Base-by-base conservation (phyloP, 2,329 filamentous ascomycete species). In the Ustilaginoidea virens region DNA sequence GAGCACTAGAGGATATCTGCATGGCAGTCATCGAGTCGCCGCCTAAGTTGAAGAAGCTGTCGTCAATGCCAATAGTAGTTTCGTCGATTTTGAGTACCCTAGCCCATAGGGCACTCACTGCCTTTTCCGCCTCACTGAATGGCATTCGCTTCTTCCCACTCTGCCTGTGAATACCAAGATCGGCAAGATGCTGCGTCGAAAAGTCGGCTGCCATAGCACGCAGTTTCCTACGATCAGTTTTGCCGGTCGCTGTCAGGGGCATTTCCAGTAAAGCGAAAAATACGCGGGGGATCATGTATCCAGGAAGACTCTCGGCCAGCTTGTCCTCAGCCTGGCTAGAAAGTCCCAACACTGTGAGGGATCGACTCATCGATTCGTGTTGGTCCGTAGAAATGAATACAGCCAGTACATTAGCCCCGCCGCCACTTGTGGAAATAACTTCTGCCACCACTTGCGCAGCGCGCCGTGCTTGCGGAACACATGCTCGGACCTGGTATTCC, bases 11-110 rank as follows among this genome's bases (percentile, higher is more conserved):
- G 3, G 38, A 36, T 43, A 36, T 55, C 29, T 52, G 56, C 55
- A 66, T 67, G 2, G 60, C 59, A 2, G 47, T 32, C 4, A 63
- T 48, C 0, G 60, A 63, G 36, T 63, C 58, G 15, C 61, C 61
- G 8, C 61, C 61, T 0, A 62, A 43, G 1, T 47, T 48, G 44
- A 64, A 60, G 40, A 65, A 64, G 38, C 55, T 60, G 33, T 60
- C 52, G 8, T 58, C 48, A 3, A 46, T 33, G 5, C 51, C 47
- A 14, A 63, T 54, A 4, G 24, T 23, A 2, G 31, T 23, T 10
- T 23, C 19, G 7, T 23, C 16, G 8, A 38, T 7, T 5, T 29
- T 24, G 4, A 44, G 34, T 2, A 42, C 13, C 2, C 27, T 17
- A 1, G 28, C 32, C 33, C 35, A 39, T 1, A 32, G 23, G 7